phyloP scores from a whole-genome alignment of 2,329 filamentous ascomycete species.

The Hortaea werneckii region DNA sequence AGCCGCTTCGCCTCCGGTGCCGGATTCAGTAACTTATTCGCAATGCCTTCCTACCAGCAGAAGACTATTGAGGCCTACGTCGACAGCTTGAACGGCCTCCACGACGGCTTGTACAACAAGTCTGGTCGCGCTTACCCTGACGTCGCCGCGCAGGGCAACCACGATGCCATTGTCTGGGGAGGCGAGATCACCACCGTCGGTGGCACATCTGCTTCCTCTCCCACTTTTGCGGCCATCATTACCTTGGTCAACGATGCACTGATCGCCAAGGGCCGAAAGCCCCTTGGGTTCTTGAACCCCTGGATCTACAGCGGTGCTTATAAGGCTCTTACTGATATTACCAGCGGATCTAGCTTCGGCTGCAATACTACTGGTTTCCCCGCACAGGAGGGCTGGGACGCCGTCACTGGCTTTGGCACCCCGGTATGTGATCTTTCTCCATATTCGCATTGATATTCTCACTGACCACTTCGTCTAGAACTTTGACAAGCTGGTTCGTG shows the following conservation, averaged over 20 bases:
- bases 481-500: conserved; percentile 16
- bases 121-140: conserved; percentile 38
- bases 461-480: conserved; percentile 5
- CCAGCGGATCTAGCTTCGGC: conserved; percentile 22
- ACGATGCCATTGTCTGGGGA: conserved; percentile 26
- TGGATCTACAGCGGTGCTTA: conserved; percentile 45
- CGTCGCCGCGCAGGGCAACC: conserved; percentile 41
- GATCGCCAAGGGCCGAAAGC: conserved; percentile 38
- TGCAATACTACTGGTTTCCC: conserved; percentile 23
- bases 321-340: conserved; percentile 41
- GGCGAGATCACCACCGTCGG: conserved; percentile 18
- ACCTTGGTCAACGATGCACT: conserved; percentile 54
- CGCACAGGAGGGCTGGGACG: conserved; percentile 23
- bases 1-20: conserved; percentile 46
- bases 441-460: background rate
- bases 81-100: conserved; percentile 28
- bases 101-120: conserved; percentile 37
- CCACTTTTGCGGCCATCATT: conserved; percentile 49
- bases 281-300: conserved; percentile 50
- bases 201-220: conserved; percentile 47
- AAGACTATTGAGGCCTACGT: conserved; percentile 32
- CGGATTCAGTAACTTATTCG: conserved; percentile 37
- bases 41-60: conserved; percentile 35
- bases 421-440: conserved; percentile 10
- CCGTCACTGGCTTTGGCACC: conserved; percentile 22